phyloP scores from a whole-genome alignment of 208 protist genomes.

The Naegleria lovaniensis region DNA sequence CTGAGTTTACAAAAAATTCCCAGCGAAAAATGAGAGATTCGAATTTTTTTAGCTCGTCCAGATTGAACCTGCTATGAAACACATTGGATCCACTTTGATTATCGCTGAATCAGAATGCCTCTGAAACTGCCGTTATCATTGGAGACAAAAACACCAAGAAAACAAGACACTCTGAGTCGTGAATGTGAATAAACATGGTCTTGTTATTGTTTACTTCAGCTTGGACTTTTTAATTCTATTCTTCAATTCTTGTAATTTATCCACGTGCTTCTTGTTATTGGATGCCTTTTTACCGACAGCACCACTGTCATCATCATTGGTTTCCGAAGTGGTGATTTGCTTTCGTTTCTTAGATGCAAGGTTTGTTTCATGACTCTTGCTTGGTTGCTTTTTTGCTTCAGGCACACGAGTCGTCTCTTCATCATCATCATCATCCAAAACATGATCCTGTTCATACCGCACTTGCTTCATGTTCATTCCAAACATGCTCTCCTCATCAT shows the following conservation, averaged over 20 bases:
- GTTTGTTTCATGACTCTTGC: too few relatives aligned
- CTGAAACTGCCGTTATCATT: too few relatives aligned
- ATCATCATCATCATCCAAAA: not conserved
- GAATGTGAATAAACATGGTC: too few relatives aligned
- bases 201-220: slow-evolving; percentile 1
- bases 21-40: not conserved
- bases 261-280: too few relatives aligned
- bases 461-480: not conserved
- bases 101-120: too few relatives aligned
- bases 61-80: too few relatives aligned
- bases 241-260: not conserved
- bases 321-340: not conserved
- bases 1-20: too few relatives aligned
- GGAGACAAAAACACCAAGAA: too few relatives aligned
- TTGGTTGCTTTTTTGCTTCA: too few relatives aligned
- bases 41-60: not conserved
- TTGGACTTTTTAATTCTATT: not conserved
- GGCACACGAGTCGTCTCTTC: not conserved
- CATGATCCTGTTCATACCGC: not conserved
- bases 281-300: not conserved
- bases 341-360: too few relatives aligned
- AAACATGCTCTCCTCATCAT: not conserved
- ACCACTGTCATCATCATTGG: not conserved
- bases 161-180: too few relatives aligned
- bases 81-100: too few relatives aligned